These are phyloP conservation scores for Talaromyces trachyspermus DNA, from an alignment of 495 filamentous ascomycete species.

Conservation along the genomic window DNA sequence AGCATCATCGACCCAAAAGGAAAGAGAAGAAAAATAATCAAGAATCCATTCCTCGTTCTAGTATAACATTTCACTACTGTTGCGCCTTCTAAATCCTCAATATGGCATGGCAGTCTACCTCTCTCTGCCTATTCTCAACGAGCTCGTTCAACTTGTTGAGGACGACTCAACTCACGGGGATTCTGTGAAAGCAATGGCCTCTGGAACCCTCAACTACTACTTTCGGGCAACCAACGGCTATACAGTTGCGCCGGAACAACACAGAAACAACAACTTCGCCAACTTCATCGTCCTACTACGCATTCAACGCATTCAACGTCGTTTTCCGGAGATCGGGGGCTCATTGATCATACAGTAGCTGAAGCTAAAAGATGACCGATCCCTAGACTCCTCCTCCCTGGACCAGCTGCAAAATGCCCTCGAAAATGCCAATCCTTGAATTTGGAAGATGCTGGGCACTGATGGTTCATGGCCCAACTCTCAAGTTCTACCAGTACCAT, in stretches of 20 bases:
- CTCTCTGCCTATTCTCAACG: neutral
- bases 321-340: conserved; percentile 4
- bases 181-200: conserved; percentile 8
- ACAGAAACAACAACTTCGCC: conserved; percentile 3
- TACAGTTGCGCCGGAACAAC: conserved; percentile 1
- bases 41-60: too few species aligned
- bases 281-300: conserved; percentile 9
- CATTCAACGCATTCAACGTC: conserved; percentile 4
- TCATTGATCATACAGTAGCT: conserved; percentile 9
- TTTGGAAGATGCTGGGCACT: conserved; percentile 9
- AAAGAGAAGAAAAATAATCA: too few species aligned
- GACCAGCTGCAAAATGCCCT: conserved; percentile 9
- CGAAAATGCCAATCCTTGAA: conserved; percentile 8
- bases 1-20: too few species aligned
- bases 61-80: too few species aligned
- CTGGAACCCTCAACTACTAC: conserved; percentile 6
- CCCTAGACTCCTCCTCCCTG: neutral
- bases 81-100: too few species aligned
- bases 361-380: conserved; percentile 3
- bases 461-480: conserved; percentile 3
- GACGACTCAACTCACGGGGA: neutral
- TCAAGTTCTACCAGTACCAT: conserved; percentile 12
- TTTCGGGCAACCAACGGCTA: conserved; percentile 6
- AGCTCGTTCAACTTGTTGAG: conserved; percentile 2
- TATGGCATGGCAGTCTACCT: neutral